Base-by-base conservation (phyloP, 2,329 filamentous ascomycete species). In the Cladosporium cucumerinum region DNA sequence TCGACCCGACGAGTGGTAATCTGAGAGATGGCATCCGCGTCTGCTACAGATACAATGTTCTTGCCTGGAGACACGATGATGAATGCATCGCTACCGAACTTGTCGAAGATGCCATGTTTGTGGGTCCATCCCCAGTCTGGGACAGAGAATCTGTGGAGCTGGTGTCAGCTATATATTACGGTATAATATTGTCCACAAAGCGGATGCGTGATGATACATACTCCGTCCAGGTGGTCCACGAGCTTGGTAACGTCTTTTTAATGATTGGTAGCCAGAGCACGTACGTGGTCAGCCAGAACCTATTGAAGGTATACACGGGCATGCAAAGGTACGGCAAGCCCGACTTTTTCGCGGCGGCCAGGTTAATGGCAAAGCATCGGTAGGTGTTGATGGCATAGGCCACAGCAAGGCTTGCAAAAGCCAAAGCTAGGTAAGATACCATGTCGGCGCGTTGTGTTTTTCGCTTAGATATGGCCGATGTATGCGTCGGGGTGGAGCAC, bases 1-100 rank as follows among this genome's bases (percentile, higher is more conserved):
- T 87, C 85, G 70, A 90, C 89, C 51, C 89, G 83, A 55, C 88
- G 82, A 4, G 82, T 80, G 1, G 86, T 86, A 61, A 94, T 84
- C 73, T 91, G 87, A 64, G 82, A 82, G 63, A 91, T 86, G 21
- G 83, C 85, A 66, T 89, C 87, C 18, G 90, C 84, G 74, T 88
- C 86, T 49, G 85, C 84, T 5, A 86, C 86, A 69, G 82, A 84
- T 39, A 90, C 69, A 21, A 82, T 73, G 18, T 87, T 79, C 36
- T 73, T 75, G 8, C 79, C 78, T 0, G 89, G 87, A 0, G 86
- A 83, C 8, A 88, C 88, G n/a, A 87, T 70, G 8, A 92, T 69
- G 70, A 91, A 88, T 14, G 84, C 81, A 69, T 92, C 88, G 64
- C 73, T 75, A 51, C 86, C 87, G 11, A 86, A 72, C 18, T 82